Base-by-base conservation (phyloP, 768 basidiomycete genomes). In the Lactarius evosmus region DNA sequence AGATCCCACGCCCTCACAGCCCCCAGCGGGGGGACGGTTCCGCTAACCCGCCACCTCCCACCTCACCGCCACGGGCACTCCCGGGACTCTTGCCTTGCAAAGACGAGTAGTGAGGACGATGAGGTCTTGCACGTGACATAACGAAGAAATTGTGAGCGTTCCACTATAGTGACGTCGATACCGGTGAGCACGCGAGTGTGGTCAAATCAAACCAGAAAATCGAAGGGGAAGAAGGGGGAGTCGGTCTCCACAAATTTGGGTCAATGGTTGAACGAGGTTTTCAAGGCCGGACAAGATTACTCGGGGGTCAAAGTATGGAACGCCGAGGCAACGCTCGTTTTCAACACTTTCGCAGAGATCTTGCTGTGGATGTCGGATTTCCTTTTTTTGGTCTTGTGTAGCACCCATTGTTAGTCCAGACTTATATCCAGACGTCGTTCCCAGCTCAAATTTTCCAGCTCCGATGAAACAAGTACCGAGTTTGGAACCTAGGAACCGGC, bases 1-100 rank as follows among this genome's bases (percentile, higher is more conserved):
- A 17, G 19, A 52, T 52, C 51, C 51, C 51, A 52, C 51, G 51
- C 51, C 11, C 50, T 52, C 30, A 52, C 50, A 25, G 46, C 46
- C 22, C 25, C 22, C 22, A n/a, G 25, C 46, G 46, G 46, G 14
- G 14, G 46, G 25, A 22, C 44, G n/a, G 8, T 11, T 25, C 44
- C 44, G 44, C 44, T 4, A 46, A 12, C 22, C 44, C 46, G 25
- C 38, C 2, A 11, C 25, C 5, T 14, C 22, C 25, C 46, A 25
- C 22, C 3, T 49, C 46, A 25, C 22, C 3, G 46, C 14, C 22
- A 25, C 46, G 12, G 46, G 25, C 46, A 49, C 12, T 27, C 6
- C 5, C 22, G 22, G 25, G 22, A 46, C n/a, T 12, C 40, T n/a
- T n/a, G n/a, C 19, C 40, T 12, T 6, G 2, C 5, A 16, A 22